Percentiles rank a stretch among this genome's conserved stretches.
phyloP scores from a whole-genome alignment of 1,284 basidiomycete genomes.

The Leccinum subatratum region DNA sequence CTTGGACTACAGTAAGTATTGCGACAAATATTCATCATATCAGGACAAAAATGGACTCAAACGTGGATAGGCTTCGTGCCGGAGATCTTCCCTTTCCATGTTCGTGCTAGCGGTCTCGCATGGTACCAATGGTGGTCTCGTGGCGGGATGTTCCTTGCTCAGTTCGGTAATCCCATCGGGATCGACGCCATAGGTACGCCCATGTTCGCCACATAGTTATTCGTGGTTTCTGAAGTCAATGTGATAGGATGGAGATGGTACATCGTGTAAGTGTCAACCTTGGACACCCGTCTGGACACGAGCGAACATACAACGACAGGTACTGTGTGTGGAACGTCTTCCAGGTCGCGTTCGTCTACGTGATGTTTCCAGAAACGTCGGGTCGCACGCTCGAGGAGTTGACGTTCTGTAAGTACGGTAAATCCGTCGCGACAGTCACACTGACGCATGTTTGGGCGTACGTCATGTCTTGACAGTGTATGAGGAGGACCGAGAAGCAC shows the following conservation, averaged over 20 bases:
- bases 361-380: no score
- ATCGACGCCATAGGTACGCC: not conserved
- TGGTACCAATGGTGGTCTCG: not conserved
- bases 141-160: not conserved
- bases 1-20: not conserved
- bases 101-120: not conserved
- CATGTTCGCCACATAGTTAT: not conserved
- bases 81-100: not conserved
- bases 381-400: no score
- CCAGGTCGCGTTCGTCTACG: no score
- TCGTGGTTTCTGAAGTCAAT: no score
- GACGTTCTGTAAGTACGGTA: no score
- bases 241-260: not conserved
- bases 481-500: not conserved
- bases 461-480: not conserved
- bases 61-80: not conserved
- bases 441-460: no score
- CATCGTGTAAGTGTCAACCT: not conserved
- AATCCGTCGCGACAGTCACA: no score
- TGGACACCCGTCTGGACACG: not conserved
- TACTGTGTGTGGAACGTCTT: no score
- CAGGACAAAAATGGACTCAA: not conserved
- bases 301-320: no score
- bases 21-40: not conserved
- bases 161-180: not conserved